These are phyloP conservation scores for Kernera saxatilis DNA, from an alignment of 345 rosid genomes.

Conservation along the genomic window DNA sequence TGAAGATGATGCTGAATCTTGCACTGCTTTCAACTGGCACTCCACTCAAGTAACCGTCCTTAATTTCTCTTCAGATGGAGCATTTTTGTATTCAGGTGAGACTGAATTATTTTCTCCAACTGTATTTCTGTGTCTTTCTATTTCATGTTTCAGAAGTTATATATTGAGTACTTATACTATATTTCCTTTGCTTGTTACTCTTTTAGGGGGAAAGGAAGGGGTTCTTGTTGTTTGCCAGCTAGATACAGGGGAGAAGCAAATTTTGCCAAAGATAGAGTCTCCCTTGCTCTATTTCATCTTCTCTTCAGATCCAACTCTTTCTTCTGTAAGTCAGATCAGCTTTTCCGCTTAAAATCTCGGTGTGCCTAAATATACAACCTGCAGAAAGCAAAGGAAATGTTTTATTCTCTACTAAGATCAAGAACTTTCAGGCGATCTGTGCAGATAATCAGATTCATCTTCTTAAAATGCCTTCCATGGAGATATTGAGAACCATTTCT, in stretches of 20 bases:
- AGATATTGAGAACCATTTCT: conserved; percentile 56
- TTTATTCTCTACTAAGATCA: conserved; percentile 19
- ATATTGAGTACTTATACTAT: too few relatives aligned
- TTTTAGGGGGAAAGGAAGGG: conserved; percentile 79
- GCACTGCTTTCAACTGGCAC: conserved; percentile 68
- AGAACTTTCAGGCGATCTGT: conserved; percentile 54
- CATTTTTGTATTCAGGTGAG: conserved; percentile 66
- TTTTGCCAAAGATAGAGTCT: conserved; percentile 72
- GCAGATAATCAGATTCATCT: conserved; percentile 88
- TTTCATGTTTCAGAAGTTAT: not conserved
- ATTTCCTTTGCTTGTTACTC: not conserved
- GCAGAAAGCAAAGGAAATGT: not conserved
- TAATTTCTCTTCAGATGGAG: conserved; percentile 75
- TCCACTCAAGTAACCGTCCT: conserved; percentile 49
- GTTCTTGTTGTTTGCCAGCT: conserved; percentile 85
- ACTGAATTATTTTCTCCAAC: too few relatives aligned
- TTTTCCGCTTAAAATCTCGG: conserved; percentile 12
- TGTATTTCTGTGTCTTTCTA: not conserved
- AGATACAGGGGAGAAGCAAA: conserved; percentile 75
- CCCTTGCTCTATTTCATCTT: conserved; percentile 54
- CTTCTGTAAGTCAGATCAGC: too few relatives aligned
- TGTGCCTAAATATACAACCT: not conserved
- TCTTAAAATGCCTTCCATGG: conserved; percentile 75
- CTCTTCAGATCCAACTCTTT: conserved; percentile 68
- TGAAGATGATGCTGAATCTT: conserved; percentile 71